Base-by-base conservation (phyloP, 805 yeast genomes). In the Spathaspora passalidarum region DNA sequence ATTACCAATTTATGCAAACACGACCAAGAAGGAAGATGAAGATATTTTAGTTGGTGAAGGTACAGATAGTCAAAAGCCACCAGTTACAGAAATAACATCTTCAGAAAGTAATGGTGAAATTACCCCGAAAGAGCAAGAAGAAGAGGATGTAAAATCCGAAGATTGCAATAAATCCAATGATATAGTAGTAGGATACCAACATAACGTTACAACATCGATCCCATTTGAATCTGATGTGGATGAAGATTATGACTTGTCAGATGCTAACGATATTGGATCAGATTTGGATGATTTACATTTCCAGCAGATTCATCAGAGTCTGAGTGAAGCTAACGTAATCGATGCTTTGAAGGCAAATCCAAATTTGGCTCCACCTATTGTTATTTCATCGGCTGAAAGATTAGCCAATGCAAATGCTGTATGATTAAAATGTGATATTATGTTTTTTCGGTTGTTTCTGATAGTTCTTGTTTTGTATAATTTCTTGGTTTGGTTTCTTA, bases 171-270 rank as follows among this genome's bases (percentile, higher is more conserved):
- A 53, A 39, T 59, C 62, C 29, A 68, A 67, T 45, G 62, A 63
- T 19, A 76, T 74, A 52, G 52, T 68, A 45, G 61, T 65, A 9
- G 72, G 74, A 58, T 53, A 61, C 67, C 64, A 50, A 53, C 66
- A 42, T 49, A 59, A 51, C 47, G 57, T 20, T 63, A 49, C 76
- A 64, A 60, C 66, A 68, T 63, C 72, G 43, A 72, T 80, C 0
- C 53, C 75, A 36, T 72, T 80, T 6, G 76, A 75, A 22, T 70
- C 73, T n/a, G 75, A 69, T 45, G 65, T 69, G 25, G 72, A 69
- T 41, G 34, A 29, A 29, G 32, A 26, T 26, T 69, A 65, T 43
- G 67, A 57, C 34, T 51, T 60, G 13, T 56, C 63, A 17, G 61
- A 56, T 37, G 64, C 17, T 2, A 21, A 40, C 10, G 42, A 40